phyloP scores from a whole-genome alignment of 1,284 basidiomycete species.

The Cryptococcus neoformans region DNA sequence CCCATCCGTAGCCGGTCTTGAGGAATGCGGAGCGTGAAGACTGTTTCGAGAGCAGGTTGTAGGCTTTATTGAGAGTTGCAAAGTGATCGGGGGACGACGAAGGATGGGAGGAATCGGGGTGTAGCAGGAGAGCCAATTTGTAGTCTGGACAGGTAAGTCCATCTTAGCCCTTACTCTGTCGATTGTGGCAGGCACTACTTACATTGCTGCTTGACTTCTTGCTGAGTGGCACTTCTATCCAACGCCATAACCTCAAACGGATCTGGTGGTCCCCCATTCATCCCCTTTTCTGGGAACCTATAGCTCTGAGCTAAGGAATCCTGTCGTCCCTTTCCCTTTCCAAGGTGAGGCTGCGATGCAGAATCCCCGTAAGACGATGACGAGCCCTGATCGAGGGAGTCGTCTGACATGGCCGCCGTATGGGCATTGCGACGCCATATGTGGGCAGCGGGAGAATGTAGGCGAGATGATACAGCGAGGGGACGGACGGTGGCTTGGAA shows the following conservation, averaged over 20 bases:
- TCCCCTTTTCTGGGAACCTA: conserved; percentile 30
- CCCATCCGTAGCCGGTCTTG: conserved; percentile 45
- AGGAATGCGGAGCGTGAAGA: conserved; percentile 33
- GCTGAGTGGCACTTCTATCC: conserved; percentile 25
- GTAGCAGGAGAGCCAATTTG: conserved; percentile 44
- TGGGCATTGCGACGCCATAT: too few relatives aligned
- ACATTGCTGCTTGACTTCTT: conserved; percentile 46
- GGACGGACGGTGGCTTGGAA: too few relatives aligned
- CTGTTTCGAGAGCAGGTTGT: conserved; percentile 41
- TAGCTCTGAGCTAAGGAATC: conserved; percentile 19
- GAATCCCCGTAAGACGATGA: too few relatives aligned
- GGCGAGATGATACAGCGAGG: too few relatives aligned
- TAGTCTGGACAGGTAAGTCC: conserved; percentile 32
- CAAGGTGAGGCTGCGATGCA: too few relatives aligned
- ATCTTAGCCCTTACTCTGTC: too few relatives aligned
- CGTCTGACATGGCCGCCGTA: too few relatives aligned
- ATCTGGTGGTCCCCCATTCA: conserved; percentile 33
- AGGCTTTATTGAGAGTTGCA: conserved; percentile 40
- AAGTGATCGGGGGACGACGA: conserved; percentile 44
- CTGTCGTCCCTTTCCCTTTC: conserved; percentile 16
- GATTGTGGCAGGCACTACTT: conserved; percentile 7
- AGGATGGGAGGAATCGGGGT: conserved; percentile 47
- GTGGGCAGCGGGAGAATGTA: too few relatives aligned
- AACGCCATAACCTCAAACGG: conserved; percentile 47
- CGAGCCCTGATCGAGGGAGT: too few relatives aligned